Evolutionary conservation across 805 yeast genomes (phyloP).

Genomic region (Zygosaccharomyces bisporus): DNA sequence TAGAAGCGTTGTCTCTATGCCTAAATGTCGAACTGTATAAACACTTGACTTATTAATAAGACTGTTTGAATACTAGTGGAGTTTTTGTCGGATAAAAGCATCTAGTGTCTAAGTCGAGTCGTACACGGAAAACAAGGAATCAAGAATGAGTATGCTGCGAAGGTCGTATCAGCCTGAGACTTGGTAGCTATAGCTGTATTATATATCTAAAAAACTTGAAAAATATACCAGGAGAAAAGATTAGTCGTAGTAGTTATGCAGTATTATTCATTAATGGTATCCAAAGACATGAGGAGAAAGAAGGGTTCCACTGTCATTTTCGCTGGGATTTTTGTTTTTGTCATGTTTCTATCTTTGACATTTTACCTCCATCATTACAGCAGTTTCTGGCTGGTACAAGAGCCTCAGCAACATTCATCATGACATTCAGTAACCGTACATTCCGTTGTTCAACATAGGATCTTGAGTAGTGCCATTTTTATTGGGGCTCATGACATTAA

Average conservation of each 20-base stretch:
- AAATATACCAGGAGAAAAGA: not conserved
- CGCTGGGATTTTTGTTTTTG: not conserved
- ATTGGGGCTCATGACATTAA: conserved; percentile 15
- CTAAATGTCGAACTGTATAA: too few species aligned
- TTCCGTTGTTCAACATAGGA: conserved; percentile 9
- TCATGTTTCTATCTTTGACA: too few species aligned
- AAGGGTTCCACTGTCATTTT: not conserved
- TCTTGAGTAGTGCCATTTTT: conserved; percentile 17
- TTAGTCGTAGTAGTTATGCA: not conserved
- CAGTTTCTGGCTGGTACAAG: too few species aligned
- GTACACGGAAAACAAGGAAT: too few species aligned
- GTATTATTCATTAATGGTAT: not conserved
- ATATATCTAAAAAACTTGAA: not conserved
- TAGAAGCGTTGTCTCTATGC: too few species aligned
- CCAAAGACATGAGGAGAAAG: not conserved
- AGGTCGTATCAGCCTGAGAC: not conserved
- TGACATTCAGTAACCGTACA: conserved; percentile 10
- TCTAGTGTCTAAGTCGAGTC: too few species aligned
- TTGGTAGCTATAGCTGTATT: not conserved
- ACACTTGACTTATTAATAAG: not conserved
- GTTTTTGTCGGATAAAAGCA: too few species aligned
- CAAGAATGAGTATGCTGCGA: too few species aligned
- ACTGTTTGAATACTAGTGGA: not conserved
- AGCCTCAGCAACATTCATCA: not conserved
- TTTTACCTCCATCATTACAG: too few species aligned